Percentiles rank a stretch among this genome's conserved stretches.
These are phyloP conservation scores for Quercus lobata DNA, from an alignment of 331 rosid genomes.

Conservation along the genomic window DNA sequence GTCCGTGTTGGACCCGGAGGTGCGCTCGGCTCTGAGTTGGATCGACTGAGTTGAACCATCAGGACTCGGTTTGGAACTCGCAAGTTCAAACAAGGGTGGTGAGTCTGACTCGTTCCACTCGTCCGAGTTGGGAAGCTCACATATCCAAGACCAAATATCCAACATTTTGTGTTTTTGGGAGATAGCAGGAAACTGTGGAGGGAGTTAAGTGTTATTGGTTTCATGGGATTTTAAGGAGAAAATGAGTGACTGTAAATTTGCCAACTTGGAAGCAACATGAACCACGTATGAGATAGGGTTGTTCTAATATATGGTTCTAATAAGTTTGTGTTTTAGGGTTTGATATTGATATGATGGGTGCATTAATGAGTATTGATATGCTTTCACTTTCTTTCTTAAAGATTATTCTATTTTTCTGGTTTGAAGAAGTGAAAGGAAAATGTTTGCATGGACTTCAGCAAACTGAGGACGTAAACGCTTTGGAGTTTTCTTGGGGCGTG, in stretches of 20 bases:
- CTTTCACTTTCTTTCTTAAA: conserved; percentile 29
- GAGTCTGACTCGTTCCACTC: conserved; percentile 52
- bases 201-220: not conserved
- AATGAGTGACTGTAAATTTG: conserved; percentile 47
- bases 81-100: conserved; percentile 41
- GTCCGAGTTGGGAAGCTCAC: conserved; percentile 54
- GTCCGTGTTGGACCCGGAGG: conserved; percentile 48
- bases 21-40: conserved; percentile 53
- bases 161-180: conserved; percentile 16
- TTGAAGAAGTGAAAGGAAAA: conserved; percentile 4
- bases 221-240: conserved; percentile 26
- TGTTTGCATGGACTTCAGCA: conserved; percentile 9
- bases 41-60: conserved; percentile 37
- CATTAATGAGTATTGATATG: conserved; percentile 32
- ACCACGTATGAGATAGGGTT: conserved; percentile 36
- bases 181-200: conserved; percentile 16
- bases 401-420: conserved; percentile 13
- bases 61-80: conserved; percentile 25
- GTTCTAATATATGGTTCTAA: conserved; percentile 44
- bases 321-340: conserved; percentile 17
- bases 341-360: conserved; percentile 8
- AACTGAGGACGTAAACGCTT: conserved; percentile 23
- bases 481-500: conserved; percentile 29
- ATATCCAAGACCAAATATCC: conserved; percentile 94
- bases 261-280: conserved; percentile 34